Base-by-base conservation (phyloP, 805 yeast genomes). In the Dipodascus albidus region DNA sequence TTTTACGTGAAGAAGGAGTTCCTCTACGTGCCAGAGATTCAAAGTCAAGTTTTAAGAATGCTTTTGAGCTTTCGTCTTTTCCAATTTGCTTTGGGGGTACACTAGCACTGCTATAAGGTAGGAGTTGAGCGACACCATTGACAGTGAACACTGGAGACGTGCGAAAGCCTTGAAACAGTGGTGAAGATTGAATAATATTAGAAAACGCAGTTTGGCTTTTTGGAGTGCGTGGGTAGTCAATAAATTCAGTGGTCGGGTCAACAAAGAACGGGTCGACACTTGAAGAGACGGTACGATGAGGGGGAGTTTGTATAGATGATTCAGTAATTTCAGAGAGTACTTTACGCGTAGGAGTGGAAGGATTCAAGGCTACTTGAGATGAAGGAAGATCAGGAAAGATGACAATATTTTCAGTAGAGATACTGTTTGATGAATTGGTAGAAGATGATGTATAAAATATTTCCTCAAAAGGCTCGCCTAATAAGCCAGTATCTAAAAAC, bases 401-500 rank as follows among this genome's bases (percentile, higher is more conserved):
- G 44, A 38, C 20, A 17, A 14, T 4, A 38, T 4, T 4, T 38
- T 38, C 38, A 31, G 38, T 31, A 9, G 15, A 31, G 15, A 31
- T 31, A 31, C 9, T 9, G 15, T 14, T 6, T 11, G 44, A 38
- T 11, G 44, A 14, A 38, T 11, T n/a, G 20, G 44, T 11, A 38
- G 44, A 38, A 38, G 44, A 27, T 6, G 33, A 11, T 27, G 33
- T 27, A 27, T 27, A 27, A 11, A 27, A 27, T 11, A 27, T 27
- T 11, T 27, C 33, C 9, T 27, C 33, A 27, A 27, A 27, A 27
- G 33, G 33, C 33, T 27, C 33, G 33, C 33, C 33, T 11, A 27
- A 27, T 27, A 11, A 27, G 33, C 33, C 33, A 27, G 33, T 27
- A 27, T 1, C 81, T 74, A 55, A 6, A 2, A 64, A 60, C 1